Evolutionary conservation across 805 yeast species (phyloP), one percentile per base, ranked within the genome.

Genomic region (Metschnikowia similis): DNA sequence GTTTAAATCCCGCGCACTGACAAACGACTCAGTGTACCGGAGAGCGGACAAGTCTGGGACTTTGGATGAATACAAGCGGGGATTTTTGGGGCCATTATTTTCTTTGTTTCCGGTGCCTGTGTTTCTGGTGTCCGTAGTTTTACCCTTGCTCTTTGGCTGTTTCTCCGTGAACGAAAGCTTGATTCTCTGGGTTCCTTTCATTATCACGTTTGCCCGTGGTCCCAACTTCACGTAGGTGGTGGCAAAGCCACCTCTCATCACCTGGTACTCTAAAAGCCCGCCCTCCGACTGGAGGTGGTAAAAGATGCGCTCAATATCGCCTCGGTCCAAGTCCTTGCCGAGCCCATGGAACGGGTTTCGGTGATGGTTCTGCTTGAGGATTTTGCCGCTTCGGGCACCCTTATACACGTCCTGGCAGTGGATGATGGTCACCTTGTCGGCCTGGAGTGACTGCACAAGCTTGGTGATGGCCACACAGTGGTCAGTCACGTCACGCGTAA

Each of bases 331-430:
- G 7, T 67, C 72, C 56, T 76, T 80, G 4, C 96, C 96, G 28
- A 69, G 68, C 1, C 97, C 96, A 62, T 87, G 90, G 41, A 68
- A 77, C n/a, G 76, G 75, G 40, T 75, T 73, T 16, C 58, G 58
- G 58, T 85, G 82, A 59, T 85, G 88, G 0, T 90, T 89, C 41
- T 80, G 72, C 32, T 72, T 76, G 10, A 79, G 71, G 50, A 89
- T 80, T 59, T 83, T 85, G n/a, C 77, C 75, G 50, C 72, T 69
- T 55, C 76, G 80, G 0, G 89, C 79, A 0, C 97, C 96, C 58
- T 84, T 80, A 65, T 84, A 84, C 5, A 89, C 76, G 65, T 91
- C 97, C 56, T 89, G 91, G 62, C 92, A 85, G 57, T 89, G 84
- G 10, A 87, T 74, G 8, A 85, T 74, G 0, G 98, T 91, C 4